Base-by-base conservation (phyloP, 495 filamentous ascomycete species). In the Lasiosphaeria miniovina region DNA sequence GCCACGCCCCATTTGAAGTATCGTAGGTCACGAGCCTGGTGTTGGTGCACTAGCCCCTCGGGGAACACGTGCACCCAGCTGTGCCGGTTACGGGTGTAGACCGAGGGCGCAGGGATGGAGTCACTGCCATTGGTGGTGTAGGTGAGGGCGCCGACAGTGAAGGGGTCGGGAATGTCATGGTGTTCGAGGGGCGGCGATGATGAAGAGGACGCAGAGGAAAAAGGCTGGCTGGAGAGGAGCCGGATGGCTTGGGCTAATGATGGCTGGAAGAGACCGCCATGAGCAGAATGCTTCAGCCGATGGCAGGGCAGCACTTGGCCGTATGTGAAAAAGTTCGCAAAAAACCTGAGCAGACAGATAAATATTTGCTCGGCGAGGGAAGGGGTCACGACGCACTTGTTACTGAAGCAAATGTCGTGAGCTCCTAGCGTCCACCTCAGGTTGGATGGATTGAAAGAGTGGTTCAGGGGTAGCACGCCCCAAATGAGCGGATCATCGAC, bases 1-100 rank as follows among this genome's bases (percentile, higher is more conserved):
- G 93, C 88, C 6, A 97, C 77, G 6, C 94, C 94, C 94, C 94
- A 98, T 72, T 94, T 96, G 83, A 96, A 96, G 76, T 98, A 98
- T 10, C 93, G 88, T 83, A 97, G 88, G 40, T 85, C 84, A 62
- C 86, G 85, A 36, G 80, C 71, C 3, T 88, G 84, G 57, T 92
- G 85, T 76, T 98, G 94, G 74, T 98, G 93, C 31, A 96, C 89
- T 62, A 87, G 88, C 12, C 91, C 94, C 73, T 98, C 94, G 40
- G 94, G 94, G 74, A 97, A 98, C 48, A 98, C 88, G 74, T 98
- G 94, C 3, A 98, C 76, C 94, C 93, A 97, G 43, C 81, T 80
- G 72, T 89, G 77, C 36, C 79, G 76, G 54, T 83, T 78, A n/a
- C 52, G 63, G 0, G 74, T 59, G 69, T 82, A 84, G 36, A 72